Evolutionary conservation across 257 asterid species (phyloP).

Genomic region (Cruciata laevipes): DNA sequence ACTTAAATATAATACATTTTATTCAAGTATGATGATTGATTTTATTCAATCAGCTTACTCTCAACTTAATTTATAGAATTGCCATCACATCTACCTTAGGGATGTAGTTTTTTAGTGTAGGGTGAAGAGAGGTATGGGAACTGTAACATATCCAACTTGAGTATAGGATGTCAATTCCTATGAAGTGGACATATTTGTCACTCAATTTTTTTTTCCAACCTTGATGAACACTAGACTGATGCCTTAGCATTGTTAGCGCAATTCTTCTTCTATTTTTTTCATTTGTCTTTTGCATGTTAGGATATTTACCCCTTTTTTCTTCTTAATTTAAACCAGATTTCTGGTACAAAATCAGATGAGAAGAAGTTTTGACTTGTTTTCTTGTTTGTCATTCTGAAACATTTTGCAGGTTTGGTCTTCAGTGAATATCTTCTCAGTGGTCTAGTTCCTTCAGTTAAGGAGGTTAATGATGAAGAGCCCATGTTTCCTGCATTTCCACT

Average conservation of each 20-base stretch:
- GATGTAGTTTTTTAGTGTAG: neutral
- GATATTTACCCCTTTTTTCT: neutral
- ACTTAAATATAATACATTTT: neutral
- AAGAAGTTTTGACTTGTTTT: neutral
- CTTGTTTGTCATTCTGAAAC: neutral
- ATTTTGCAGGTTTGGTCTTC: constrained; percentile 71
- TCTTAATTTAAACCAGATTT: neutral
- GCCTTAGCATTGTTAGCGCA: neutral
- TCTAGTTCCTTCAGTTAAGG: constrained; percentile 86
- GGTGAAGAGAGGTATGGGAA: neutral
- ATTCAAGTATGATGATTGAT: neutral
- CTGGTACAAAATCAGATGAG: neutral
- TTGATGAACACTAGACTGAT: neutral
- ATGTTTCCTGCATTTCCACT: constrained; percentile 71
- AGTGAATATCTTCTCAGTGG: constrained; percentile 95
- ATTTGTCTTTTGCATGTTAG: neutral
- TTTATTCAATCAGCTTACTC: neutral
- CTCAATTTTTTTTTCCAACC: neutral
- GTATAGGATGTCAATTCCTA: neutral
- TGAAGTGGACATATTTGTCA: neutral
- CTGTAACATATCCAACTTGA: neutral
- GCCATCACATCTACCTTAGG: neutral
- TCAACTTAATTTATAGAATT: neutral
- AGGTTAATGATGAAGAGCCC: constrained; percentile 93
- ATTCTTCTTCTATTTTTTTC: no score